Percentiles rank a stretch among this genome's conserved stretches.
Evolutionary conservation across 331 rosid species (phyloP).

Genomic region (Cydonia oblonga): DNA sequence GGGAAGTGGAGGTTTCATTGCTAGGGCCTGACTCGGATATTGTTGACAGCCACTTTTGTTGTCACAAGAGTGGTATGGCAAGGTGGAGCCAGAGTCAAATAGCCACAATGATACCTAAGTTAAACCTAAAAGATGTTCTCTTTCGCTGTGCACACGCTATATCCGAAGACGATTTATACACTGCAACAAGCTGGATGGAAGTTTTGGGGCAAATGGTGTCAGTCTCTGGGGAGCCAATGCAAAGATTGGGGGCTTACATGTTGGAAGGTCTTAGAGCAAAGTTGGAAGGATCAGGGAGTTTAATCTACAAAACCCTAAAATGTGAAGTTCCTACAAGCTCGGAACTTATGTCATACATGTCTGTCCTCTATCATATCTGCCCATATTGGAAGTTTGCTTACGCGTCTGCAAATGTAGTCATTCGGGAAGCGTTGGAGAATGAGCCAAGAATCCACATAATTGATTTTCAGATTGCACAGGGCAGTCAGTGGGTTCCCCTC

Average conservation of each 20-base stretch:
- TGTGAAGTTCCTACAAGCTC: slow-evolving; percentile 72
- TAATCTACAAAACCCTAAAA: slow-evolving; percentile 61
- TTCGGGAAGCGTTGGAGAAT: slow-evolving; percentile 55
- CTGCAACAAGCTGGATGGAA: slow-evolving; percentile 44
- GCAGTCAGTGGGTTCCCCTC: slow-evolving; percentile 63
- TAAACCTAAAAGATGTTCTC: slow-evolving; percentile 44
- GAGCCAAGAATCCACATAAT: slow-evolving; percentile 70
- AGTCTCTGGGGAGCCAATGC: slow-evolving; percentile 62
- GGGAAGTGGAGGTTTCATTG: slow-evolving; percentile 50
- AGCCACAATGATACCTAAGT: slow-evolving; percentile 33
- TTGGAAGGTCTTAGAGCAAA: slow-evolving; percentile 91
- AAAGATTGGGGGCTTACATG: slow-evolving; percentile 87
- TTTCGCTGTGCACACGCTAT: slow-evolving; percentile 47
- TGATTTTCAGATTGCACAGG: slow-evolving; percentile 96
- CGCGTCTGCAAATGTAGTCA: slow-evolving; percentile 50
- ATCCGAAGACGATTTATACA: slow-evolving; percentile 27
- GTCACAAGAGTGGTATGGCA: slow-evolving; percentile 15
- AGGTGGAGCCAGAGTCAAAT: slow-evolving; percentile 28
- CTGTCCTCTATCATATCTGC: slow-evolving; percentile 42
- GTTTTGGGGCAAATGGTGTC: slow-evolving; percentile 72
- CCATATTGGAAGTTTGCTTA: slow-evolving; percentile 83
- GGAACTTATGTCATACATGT: slow-evolving; percentile 76
- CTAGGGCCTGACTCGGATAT: slow-evolving; percentile 63
- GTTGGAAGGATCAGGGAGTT: slow-evolving; percentile 71
- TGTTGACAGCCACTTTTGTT: slow-evolving; percentile 39